Conservation (phyloP, 805 yeast genomes). For the Middelhovenomyces tepae region DNA sequence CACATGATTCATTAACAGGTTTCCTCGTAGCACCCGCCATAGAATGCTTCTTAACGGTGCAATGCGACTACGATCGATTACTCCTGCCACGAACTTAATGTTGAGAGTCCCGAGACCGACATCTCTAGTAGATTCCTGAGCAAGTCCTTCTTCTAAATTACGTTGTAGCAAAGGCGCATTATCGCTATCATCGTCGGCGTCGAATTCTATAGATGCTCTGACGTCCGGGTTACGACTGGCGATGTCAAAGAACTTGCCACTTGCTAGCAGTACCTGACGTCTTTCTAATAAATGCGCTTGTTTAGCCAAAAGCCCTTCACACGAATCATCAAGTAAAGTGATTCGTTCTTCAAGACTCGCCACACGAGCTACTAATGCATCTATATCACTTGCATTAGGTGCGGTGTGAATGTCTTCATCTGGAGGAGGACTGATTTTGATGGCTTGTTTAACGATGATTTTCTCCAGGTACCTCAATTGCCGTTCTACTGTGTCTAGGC, state of each 20-base stretch:
- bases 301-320: conserved; percentile 51
- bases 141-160: too few relatives aligned
- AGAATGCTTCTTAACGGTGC: conserved; percentile 69
- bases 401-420: conserved; percentile 34
- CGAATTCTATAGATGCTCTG: conserved; percentile 4
- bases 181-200: conserved; percentile 15
- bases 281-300: conserved; percentile 64
- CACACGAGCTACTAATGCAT: conserved; percentile 57
- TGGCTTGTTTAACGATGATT: conserved; percentile 25
- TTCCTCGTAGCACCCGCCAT: conserved; percentile 93
- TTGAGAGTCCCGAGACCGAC: conserved; percentile 19
- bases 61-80: conserved; percentile 63
- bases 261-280: conserved; percentile 49
- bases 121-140: conserved; percentile 14
- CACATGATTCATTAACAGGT: conserved; percentile 64
- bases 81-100: conserved; percentile 63
- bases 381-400: conserved; percentile 52
- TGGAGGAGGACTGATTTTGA: conserved; percentile 29
- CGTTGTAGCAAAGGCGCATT: conserved; percentile 2
- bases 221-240: conserved; percentile 24
- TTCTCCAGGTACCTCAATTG: conserved; percentile 47
- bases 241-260: conserved; percentile 40
- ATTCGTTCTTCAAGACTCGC: conserved; percentile 67
- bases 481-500: conserved; percentile 78
- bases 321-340: conserved; percentile 57